Base-by-base conservation (phyloP, 495 filamentous ascomycete species). In the Tetracladium marchalianum region DNA sequence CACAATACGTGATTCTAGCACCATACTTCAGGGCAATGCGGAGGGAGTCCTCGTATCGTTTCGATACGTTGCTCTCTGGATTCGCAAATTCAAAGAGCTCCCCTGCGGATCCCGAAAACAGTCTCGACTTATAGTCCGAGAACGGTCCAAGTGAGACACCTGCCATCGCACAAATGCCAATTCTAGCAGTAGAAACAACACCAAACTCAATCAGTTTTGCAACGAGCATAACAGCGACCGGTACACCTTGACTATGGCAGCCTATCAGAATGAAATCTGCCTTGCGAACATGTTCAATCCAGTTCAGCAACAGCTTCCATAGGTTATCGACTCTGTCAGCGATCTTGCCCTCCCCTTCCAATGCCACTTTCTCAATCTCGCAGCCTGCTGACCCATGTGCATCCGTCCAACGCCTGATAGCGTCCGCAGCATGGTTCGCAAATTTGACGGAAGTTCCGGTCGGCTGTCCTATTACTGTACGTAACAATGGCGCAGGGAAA, bases 341-440 rank as follows among this genome's bases (percentile, higher is more conserved):
- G 27, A 98, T 92, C 59, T 84, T 87, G n/a, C 92, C 92, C 66
- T 98, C 92, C n/a, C 92, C 92, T 69, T 97, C 92, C 4, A 98
- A 71, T 12, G 92, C 87, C 5, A 97, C 82, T 55, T 93, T 95
- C 54, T 94, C 88, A 41, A 98, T 84, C 52, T 79, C 75, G 39
- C 75, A 75, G 39, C 76, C 71, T 12, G 78, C 70, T 49, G 75
- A 76, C 4, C 70, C 66, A 44, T 84, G 77, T 39, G 68, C 66
- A 35, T 84, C 77, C 1, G 82, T 75, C 83, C 87, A 98, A 47
- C 81, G 74, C 46, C 80, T 74, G 52, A 98, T 89, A 1, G 90
- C 81, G 22, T 81, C 78, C 11, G 88, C 88, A 12, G 86, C 87
- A 61, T 85, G 81, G 50, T 85, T 92, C 10, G 90, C 89, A 59